phyloP scores from a whole-genome alignment of 192 early-diverging fungal species.

The Entomortierella chlamydospora region DNA sequence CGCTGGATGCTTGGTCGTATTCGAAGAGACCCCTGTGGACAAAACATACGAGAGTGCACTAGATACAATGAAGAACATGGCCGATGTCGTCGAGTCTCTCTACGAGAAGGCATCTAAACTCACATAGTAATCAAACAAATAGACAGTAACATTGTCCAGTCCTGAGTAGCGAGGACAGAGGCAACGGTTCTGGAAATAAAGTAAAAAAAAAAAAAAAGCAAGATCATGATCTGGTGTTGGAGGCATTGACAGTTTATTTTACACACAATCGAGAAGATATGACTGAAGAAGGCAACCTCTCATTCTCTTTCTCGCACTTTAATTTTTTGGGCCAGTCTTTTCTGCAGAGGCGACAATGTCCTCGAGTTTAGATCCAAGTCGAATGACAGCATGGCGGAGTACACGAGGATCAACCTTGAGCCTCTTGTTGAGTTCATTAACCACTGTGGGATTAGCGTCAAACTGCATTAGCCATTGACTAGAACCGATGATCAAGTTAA shows the following conservation, averaged over 20 bases:
- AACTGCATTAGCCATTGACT: slow-evolving; percentile 86
- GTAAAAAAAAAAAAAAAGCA: no score
- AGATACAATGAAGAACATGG: slow-evolving; percentile 97
- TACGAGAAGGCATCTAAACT: slow-evolving; percentile 87
- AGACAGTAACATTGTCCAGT: no score
- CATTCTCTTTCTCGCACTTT: background rate
- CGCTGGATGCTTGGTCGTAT: slow-evolving; percentile 93
- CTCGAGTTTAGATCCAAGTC: slow-evolving; percentile 73
- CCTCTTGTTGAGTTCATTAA: slow-evolving; percentile 69
- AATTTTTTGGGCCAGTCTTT: slow-evolving; percentile 49
- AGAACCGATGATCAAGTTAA: background rate
- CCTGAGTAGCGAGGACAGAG: no score
- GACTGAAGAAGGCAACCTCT: no score
- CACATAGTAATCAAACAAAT: no score
- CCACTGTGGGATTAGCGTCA: slow-evolving; percentile 74
- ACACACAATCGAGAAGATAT: no score
- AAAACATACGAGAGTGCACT: slow-evolving; percentile 93
- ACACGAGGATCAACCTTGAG: slow-evolving; percentile 79
- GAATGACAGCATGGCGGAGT: slow-evolving; percentile 77
- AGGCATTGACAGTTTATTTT: no score
- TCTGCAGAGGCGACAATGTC: slow-evolving; percentile 65
- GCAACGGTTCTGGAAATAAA: no score
- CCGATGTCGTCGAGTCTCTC: slow-evolving; percentile 93
- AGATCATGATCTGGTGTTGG: no score
- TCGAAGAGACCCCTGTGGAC: slow-evolving; percentile 89